Evolutionary conservation across 2,329 filamentous ascomycete species (phyloP).

Genomic region (Blastomyces percursus): DNA sequence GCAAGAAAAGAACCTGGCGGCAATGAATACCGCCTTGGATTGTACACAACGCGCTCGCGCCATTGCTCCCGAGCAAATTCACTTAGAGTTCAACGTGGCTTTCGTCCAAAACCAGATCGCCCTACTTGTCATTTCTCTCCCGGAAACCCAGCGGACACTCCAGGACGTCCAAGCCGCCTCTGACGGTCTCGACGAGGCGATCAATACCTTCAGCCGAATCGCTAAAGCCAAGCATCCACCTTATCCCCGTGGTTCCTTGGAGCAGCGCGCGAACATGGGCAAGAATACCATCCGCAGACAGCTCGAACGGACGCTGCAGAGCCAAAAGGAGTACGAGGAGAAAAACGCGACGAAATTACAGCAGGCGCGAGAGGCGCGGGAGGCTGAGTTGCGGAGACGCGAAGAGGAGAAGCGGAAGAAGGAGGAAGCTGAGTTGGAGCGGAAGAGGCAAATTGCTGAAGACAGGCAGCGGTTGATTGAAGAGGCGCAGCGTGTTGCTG

Average conservation of each 20-base stretch:
- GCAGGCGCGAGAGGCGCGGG: conserved; percentile 65
- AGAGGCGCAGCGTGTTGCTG: conserved; percentile 60
- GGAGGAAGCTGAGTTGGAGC: conserved; percentile 59
- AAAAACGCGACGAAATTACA: conserved; percentile 82
- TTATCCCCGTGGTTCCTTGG: conserved; percentile 80
- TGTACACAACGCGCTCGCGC: conserved; percentile 59
- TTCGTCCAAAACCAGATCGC: conserved; percentile 96
- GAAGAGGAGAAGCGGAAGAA: conserved; percentile 64
- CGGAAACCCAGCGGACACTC: conserved; percentile 65
- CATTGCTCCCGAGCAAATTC: conserved; percentile 69
- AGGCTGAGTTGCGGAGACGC: conserved; percentile 65
- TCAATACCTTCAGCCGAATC: conserved; percentile 54
- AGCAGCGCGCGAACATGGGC: conserved; percentile 95
- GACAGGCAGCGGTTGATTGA: conserved; percentile 74
- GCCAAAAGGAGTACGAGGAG: conserved; percentile 83
- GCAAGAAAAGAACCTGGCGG: conserved; percentile 50
- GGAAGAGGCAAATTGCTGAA: conserved; percentile 70
- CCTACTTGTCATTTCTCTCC: conserved; percentile 61
- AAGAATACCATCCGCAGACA: conserved; percentile 90
- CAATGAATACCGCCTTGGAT: conserved; percentile 54
- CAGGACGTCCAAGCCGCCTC: conserved; percentile 71
- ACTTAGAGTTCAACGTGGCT: conserved; percentile 95
- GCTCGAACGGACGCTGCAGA: conserved; percentile 71
- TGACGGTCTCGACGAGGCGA: conserved; percentile 73
- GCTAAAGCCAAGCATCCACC: conserved; percentile 58